These are phyloP conservation scores for Naumovozyma dairenensis DNA, from an alignment of 805 yeast genomes.

Conservation along the genomic window DNA sequence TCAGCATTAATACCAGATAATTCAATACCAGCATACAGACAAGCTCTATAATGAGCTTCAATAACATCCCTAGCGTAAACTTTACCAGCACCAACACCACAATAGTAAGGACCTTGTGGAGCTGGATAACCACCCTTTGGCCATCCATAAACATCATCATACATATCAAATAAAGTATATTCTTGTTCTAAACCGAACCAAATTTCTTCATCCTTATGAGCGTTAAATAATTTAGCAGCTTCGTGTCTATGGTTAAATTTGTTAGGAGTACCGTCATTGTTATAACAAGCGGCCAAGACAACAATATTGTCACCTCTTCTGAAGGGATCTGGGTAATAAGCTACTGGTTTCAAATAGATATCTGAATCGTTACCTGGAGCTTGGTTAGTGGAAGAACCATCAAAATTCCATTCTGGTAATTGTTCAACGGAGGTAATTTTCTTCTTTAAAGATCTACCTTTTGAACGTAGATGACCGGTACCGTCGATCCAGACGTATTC, in stretches of 20 bases:
- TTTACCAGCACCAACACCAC: conserved; percentile 99
- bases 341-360: conserved; percentile 89
- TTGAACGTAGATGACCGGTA: conserved; percentile 81
- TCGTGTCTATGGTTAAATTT: conserved; percentile 97
- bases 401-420: conserved; percentile 98
- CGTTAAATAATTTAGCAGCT: conserved; percentile 88
- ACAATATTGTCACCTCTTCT: conserved; percentile 95
- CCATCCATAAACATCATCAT: conserved; percentile 91
- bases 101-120: conserved; percentile 99
- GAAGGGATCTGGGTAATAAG: conserved; percentile 92
- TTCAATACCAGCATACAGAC: conserved; percentile 82
- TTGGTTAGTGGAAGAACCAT: conserved; percentile 97
- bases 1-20: conserved; percentile 98
- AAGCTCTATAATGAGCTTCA: conserved; percentile 98
- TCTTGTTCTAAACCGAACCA: conserved; percentile 99
- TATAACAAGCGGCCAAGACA: conserved; percentile 93
- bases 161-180: conserved; percentile 90
- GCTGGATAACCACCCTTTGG: conserved; percentile 99
- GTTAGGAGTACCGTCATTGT: conserved; percentile 98
- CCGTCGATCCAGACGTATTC: conserved; percentile 98
- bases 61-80: conserved; percentile 96
- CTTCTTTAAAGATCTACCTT: conserved; percentile 77
- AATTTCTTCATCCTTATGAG: conserved; percentile 71
- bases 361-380: conserved; percentile 98
- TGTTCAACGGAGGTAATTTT: conserved; percentile 67